phyloP scores from a whole-genome alignment of 768 basidiomycete species.

The Suillus subaureus region DNA sequence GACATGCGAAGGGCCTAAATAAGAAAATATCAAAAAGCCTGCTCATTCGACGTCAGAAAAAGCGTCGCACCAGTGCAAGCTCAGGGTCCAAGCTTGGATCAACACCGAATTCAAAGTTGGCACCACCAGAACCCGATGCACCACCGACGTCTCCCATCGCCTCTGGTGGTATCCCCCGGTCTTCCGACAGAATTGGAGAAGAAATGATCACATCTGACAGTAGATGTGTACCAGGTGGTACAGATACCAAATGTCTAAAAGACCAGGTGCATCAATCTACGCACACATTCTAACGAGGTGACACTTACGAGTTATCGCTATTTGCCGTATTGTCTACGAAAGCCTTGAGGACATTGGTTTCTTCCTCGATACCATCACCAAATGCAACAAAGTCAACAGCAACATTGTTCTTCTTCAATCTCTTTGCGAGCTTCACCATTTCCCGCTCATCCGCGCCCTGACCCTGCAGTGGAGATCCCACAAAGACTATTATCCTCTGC shows the following conservation, averaged over 20 bases:
- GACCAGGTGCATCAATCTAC: slow-evolving; percentile 5
- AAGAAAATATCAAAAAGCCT: neutral
- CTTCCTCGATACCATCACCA: slow-evolving; percentile 86
- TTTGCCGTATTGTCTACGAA: slow-evolving; percentile 85
- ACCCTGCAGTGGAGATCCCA: slow-evolving; percentile 84
- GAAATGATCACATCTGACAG: slow-evolving; percentile 82
- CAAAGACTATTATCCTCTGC: slow-evolving; percentile 93
- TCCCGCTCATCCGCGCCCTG: slow-evolving; percentile 71
- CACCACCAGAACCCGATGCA: slow-evolving; percentile 48
- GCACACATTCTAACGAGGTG: neutral
- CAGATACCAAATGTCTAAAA: slow-evolving; percentile 74
- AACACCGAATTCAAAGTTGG: slow-evolving; percentile 84
- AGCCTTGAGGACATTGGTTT: slow-evolving; percentile 68
- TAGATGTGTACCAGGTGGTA: slow-evolving; percentile 77
- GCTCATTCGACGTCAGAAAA: slow-evolving; percentile 6
- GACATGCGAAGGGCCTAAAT: slow-evolving; percentile 93
- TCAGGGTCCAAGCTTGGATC: slow-evolving; percentile 97
- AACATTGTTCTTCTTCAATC: slow-evolving; percentile 99
- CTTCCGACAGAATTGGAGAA: slow-evolving; percentile 81
- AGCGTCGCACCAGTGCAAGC: slow-evolving; percentile 80
- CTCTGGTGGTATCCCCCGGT: slow-evolving; percentile 70
- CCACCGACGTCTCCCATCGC: slow-evolving; percentile 56
- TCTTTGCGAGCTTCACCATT: slow-evolving; percentile 91
- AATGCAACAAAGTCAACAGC: slow-evolving; percentile 90
- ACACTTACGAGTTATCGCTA: slow-evolving; percentile 82